A percentile compares a stretch with the other conserved stretches of the same genome.
Evolutionary conservation across 1,284 basidiomycete genomes (phyloP).

Genomic region (Apiotrichum domesticum): DNA sequence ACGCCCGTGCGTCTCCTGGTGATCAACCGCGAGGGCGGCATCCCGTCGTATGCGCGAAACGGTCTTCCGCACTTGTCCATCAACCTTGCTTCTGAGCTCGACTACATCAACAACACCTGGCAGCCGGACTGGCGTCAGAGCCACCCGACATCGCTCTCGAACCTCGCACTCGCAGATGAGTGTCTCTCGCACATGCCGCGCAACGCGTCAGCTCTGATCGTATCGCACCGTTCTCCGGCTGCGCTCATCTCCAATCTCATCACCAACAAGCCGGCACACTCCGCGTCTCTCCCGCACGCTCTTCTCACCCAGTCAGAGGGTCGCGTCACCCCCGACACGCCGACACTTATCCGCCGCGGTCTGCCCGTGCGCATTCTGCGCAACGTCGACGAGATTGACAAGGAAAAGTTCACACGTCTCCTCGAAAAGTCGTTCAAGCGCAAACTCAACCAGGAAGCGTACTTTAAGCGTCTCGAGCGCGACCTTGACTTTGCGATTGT

Average conservation of each 20-base stretch:
- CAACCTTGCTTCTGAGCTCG: constrained; percentile 84
- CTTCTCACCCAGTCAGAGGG: constrained; percentile 72
- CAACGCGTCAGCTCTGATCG: constrained; percentile 88
- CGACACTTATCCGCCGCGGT: constrained; percentile 85
- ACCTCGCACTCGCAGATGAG: constrained; percentile 77
- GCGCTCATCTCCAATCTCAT: constrained; percentile 95
- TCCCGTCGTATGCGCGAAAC: constrained; percentile 91
- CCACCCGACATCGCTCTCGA: constrained; percentile 80
- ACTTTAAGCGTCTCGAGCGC: constrained; percentile 69
- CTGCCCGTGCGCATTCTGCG: constrained; percentile 77
- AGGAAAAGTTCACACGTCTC: constrained; percentile 65
- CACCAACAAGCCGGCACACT: constrained; percentile 95
- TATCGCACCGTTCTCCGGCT: constrained; percentile 92
- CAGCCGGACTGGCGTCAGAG: constrained; percentile 66
- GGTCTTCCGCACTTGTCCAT: constrained; percentile 94
- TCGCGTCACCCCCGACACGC: constrained; percentile 79
- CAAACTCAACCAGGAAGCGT: constrained; percentile 65
- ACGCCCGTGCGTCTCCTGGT: constrained; percentile 93
- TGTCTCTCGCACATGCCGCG: constrained; percentile 92
- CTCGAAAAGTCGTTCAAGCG: constrained; percentile 83
- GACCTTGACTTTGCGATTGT: constrained; percentile 88
- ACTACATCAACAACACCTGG: constrained; percentile 83
- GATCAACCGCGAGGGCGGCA: constrained; percentile 93
- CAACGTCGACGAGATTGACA: constrained; percentile 61
- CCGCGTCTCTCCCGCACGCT: constrained; percentile 88